Evolutionary conservation across 352 stramenopile genomes (phyloP).

Genomic region (Elongisporangium anandrum): DNA sequence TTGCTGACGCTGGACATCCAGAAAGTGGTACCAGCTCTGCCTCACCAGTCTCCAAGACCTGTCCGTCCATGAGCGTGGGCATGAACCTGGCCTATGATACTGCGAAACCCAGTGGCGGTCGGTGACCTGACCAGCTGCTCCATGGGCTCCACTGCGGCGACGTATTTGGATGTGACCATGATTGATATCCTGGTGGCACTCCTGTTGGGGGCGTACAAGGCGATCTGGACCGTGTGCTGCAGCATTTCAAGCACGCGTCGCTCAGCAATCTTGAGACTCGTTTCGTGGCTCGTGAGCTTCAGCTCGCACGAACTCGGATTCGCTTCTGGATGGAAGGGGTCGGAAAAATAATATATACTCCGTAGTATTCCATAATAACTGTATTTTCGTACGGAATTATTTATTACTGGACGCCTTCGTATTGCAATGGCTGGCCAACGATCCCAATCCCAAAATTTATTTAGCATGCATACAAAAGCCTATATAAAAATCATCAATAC

Average conservation of each 20-base stretch:
- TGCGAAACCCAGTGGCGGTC: slow-evolving; percentile 22
- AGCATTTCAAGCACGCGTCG: slow-evolving; percentile 22
- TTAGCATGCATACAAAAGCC: no score
- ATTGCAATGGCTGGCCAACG: no score
- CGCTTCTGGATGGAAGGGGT: no score
- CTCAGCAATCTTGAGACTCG: slow-evolving; percentile 33
- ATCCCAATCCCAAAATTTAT: no score
- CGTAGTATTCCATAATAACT: no score
- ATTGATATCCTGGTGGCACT: slow-evolving; percentile 33
- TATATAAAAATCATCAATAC: no score
- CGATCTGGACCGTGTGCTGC: slow-evolving; percentile 22
- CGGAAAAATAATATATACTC: no score
- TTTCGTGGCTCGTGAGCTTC: slow-evolving; percentile 48
- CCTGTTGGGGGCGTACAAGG: slow-evolving; percentile 22
- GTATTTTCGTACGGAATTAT: no score
- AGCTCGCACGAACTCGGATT: slow-evolving; percentile 30
- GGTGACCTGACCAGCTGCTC: slow-evolving; percentile 38
- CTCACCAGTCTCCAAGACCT: slow-evolving; percentile 33
- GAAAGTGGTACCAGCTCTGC: slow-evolving; percentile 57
- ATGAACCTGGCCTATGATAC: slow-evolving; percentile 33
- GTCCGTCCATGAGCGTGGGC: slow-evolving; percentile 21
- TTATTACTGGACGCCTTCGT: no score
- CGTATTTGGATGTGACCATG: slow-evolving; percentile 45
- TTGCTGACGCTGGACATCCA: slow-evolving; percentile 38
- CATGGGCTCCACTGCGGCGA: slow-evolving; percentile 19